These are phyloP conservation scores for Fraxinus quadrangulata DNA, from an alignment of 257 asterid species.

Conservation along the genomic window DNA sequence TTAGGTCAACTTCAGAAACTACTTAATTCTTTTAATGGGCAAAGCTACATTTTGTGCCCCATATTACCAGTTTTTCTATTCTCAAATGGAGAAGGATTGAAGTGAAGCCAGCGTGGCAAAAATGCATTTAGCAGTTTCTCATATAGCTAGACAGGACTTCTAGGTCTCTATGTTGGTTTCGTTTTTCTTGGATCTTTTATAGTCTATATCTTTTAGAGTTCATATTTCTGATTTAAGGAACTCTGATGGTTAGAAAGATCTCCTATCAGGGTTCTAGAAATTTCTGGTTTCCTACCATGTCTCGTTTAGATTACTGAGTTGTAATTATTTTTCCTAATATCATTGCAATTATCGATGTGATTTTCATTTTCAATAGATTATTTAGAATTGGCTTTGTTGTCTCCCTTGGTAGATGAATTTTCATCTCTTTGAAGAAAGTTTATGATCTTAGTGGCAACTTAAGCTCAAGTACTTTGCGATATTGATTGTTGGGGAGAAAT, in stretches of 20 bases:
- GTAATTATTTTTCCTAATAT: background rate
- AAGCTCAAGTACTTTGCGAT: background rate
- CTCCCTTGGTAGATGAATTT: background rate
- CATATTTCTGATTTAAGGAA: background rate
- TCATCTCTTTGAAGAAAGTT: background rate
- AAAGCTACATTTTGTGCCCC: background rate
- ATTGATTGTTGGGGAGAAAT: background rate
- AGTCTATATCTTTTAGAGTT: background rate
- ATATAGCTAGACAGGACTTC: background rate
- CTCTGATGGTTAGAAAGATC: background rate
- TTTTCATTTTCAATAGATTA: background rate
- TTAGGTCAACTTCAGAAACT: background rate
- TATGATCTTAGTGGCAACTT: background rate
- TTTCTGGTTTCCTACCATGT: background rate
- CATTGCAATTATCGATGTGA: background rate
- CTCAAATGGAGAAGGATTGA: background rate
- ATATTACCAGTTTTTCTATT: background rate
- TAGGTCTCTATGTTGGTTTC: background rate
- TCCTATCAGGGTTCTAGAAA: background rate
- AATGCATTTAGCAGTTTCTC: background rate
- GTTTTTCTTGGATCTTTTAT: background rate
- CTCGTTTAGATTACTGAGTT: background rate
- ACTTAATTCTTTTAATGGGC: background rate
- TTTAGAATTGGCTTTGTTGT: background rate
- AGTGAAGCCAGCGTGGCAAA: background rate